phyloP scores from a whole-genome alignment of 2,329 filamentous ascomycete species.

The Talaromyces pinophilus region DNA sequence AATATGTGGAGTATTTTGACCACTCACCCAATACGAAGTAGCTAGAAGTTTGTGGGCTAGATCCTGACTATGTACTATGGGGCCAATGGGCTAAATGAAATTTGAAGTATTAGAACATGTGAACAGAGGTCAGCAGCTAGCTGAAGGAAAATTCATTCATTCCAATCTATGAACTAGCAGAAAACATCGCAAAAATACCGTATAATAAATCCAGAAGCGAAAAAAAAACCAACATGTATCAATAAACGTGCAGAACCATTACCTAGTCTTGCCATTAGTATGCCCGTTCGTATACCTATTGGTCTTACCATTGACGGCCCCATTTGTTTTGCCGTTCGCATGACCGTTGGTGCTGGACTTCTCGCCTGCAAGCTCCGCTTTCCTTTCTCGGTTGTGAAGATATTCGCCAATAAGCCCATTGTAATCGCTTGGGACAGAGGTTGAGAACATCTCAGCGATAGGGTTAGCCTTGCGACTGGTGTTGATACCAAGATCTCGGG shows the following conservation, averaged over 20 bases:
- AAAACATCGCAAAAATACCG: neutral
- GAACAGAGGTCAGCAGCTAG: neutral
- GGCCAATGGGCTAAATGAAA: neutral
- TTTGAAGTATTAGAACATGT: neutral
- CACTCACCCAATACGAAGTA: neutral
- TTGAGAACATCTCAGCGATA: conserved; percentile 33
- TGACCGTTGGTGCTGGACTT: neutral
- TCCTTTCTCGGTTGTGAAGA: conserved; percentile 18
- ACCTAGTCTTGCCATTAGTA: neutral
- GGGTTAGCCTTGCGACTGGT: conserved; percentile 34
- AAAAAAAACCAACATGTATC: neutral
- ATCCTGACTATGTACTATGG: neutral
- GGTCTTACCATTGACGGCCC: neutral
- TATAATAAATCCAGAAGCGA: neutral
- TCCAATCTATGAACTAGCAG: neutral
- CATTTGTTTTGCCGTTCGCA: conserved; percentile 1
- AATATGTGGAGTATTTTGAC: neutral
- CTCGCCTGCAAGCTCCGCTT: neutral
- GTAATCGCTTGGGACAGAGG: conserved; percentile 34
- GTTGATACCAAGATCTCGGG: conserved; percentile 33
- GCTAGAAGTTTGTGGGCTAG: neutral
- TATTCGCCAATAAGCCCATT: conserved; percentile 36
- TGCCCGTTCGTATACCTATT: neutral
- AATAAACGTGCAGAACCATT: neutral
- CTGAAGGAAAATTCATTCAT: neutral